Base-by-base conservation (phyloP, 2,329 filamentous ascomycete species). In the Colletotrichum tropicicola region DNA sequence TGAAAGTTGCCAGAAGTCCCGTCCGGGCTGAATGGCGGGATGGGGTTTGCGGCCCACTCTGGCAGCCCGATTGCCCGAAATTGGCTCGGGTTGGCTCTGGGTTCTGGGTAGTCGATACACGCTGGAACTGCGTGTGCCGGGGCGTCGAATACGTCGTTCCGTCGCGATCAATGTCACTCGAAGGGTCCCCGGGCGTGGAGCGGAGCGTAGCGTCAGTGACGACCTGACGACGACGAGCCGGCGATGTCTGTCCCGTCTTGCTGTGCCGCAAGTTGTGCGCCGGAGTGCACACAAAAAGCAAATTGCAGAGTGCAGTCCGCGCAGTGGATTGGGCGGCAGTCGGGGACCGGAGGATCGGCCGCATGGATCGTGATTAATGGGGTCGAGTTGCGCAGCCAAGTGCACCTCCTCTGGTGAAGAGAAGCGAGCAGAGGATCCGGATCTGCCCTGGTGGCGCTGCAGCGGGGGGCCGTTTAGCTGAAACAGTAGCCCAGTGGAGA, bases 391-490 rank as follows among this genome's bases (percentile, higher is more conserved):
- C 19, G 32, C 41, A 32, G 61, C 59, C 25, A 58, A 35, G 19
- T 13, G 54, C 25, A n/a, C 37, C 47, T 59, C 15, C 35, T 49
- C 28, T 45, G 43, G 17, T 59, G 47, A 59, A 52, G 37, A 51
- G 43, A 57, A 62, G 44, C 59, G 52, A 49, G 43, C 43, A 47
- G 45, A 60, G 47, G 59, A 63, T 35, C 63, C 48, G 53, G 41
- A 47, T 63, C 53, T 57, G 48, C 39, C 47, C 15, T 55, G 39
- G 59, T 64, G 64, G 59, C 64, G 66, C 55, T 58, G 51, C 27
- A 57, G 66, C 44, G 45, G 55, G 51, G 44, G 35, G 30, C 45
- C 43, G 53, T 67, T 44, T 67, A 68, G 54, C 51, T 66, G 66
- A 68, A 68, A 68, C 66, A 57, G 60, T 65, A 48, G 37, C 21